These are phyloP conservation scores for Pogostemon cablin DNA, from an alignment of 257 asterid species.

Conservation along the genomic window DNA sequence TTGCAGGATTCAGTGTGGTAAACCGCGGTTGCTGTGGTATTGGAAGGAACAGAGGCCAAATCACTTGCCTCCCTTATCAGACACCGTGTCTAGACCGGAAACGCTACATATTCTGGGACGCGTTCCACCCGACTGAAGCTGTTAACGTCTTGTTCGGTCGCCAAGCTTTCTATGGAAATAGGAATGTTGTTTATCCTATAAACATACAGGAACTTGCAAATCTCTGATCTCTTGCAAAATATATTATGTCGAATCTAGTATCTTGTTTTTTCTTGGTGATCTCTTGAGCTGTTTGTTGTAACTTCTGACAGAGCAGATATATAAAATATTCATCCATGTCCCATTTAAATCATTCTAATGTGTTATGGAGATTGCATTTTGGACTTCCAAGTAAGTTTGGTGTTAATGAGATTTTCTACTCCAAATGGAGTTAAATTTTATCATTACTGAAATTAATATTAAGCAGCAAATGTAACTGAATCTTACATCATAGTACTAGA, in stretches of 20 bases:
- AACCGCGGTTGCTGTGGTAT: slow-evolving; percentile 86
- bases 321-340: background rate
- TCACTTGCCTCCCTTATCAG: slow-evolving; percentile 83
- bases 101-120: slow-evolving; percentile 82
- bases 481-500: too few relatives aligned
- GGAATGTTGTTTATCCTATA: slow-evolving; percentile 62
- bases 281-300: background rate
- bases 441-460: background rate
- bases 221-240: slow-evolving; percentile 34
- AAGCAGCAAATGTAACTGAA: background rate
- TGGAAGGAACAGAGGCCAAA: slow-evolving; percentile 79
- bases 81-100: slow-evolving; percentile 68
- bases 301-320: background rate
- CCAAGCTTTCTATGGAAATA: slow-evolving; percentile 64
- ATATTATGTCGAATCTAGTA: too few relatives aligned
- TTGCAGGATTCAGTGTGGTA: slow-evolving; percentile 63
- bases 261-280: background rate
- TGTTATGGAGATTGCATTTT: too few relatives aligned
- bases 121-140: slow-evolving; percentile 89
- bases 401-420: too few relatives aligned
- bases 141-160: slow-evolving; percentile 69
- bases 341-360: too few relatives aligned
- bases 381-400: too few relatives aligned
- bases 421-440: too few relatives aligned
- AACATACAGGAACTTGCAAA: slow-evolving; percentile 68